phyloP scores from a whole-genome alignment of 805 yeast genomes.

The Saccharomycopsis oosterbeekiorum region DNA sequence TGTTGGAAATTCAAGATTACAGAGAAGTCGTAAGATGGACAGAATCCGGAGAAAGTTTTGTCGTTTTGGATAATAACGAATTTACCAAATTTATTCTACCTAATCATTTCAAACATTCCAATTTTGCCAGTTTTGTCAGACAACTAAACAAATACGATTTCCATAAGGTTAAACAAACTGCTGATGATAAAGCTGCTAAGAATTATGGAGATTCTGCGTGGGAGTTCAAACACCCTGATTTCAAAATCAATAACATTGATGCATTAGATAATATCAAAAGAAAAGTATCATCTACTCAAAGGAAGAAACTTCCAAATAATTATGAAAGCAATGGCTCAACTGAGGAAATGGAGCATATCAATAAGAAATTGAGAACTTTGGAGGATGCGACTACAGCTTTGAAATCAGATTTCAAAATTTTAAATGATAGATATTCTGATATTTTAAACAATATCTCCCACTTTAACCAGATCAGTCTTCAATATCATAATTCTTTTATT shows the following conservation, averaged over 20 bases:
- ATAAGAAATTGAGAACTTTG: slow-evolving; percentile 52
- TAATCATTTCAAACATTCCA: slow-evolving; percentile 86
- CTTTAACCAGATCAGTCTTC: neutral
- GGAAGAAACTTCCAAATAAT: slow-evolving; percentile 26
- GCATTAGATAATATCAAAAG: slow-evolving; percentile 81
- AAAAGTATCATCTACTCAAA: slow-evolving; percentile 51
- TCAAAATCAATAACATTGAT: slow-evolving; percentile 64
- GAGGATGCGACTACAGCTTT: slow-evolving; percentile 22
- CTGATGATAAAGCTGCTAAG: slow-evolving; percentile 40
- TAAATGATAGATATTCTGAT: slow-evolving; percentile 34
- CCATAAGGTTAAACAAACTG: slow-evolving; percentile 79
- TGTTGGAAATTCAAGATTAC: slow-evolving; percentile 77
- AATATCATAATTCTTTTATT: slow-evolving; percentile 43
- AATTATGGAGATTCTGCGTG: slow-evolving; percentile 74
- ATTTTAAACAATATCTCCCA: neutral
- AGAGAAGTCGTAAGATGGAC: slow-evolving; percentile 80
- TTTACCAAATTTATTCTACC: slow-evolving; percentile 86
- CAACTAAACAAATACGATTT: slow-evolving; percentile 95
- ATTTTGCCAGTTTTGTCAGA: slow-evolving; percentile 90
- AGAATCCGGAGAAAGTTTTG: slow-evolving; percentile 72
- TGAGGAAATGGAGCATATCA: slow-evolving; percentile 20
- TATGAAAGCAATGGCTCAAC: neutral
- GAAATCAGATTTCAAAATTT: slow-evolving; percentile 34
- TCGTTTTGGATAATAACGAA: slow-evolving; percentile 81
- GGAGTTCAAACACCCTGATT: slow-evolving; percentile 93